These are phyloP conservation scores for Elongisporangium prolatum DNA, from an alignment of 352 stramenopile genomes.

Conservation along the genomic window DNA sequence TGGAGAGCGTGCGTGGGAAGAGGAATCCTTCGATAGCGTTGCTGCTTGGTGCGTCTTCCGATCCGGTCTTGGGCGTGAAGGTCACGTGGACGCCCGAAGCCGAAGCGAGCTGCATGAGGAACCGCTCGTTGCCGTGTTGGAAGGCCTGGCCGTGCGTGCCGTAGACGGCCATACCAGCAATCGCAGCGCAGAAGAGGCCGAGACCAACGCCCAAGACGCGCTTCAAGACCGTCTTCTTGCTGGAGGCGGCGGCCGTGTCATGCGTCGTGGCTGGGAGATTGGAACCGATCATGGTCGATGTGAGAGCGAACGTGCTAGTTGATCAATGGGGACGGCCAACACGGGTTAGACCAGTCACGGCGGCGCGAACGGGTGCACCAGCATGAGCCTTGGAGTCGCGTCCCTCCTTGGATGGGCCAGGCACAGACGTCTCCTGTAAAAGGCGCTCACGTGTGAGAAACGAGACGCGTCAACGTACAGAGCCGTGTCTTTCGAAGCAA, in stretches of 20 bases:
- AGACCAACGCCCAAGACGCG: too few species aligned
- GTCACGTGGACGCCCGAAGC: conserved; percentile 8
- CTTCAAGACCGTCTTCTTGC: too few species aligned
- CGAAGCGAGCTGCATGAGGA: conserved; percentile 6
- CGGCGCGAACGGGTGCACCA: too few species aligned
- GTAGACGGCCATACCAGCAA: conserved; percentile 1
- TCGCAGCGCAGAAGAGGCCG: too few species aligned
- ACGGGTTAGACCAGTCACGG: too few species aligned
- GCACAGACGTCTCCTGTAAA: neutral
- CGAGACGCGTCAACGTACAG: neutral
- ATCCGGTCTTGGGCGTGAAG: conserved; percentile 7
- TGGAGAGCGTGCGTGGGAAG: conserved; percentile 4
- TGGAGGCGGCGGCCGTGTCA: too few species aligned
- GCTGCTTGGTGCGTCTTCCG: neutral
- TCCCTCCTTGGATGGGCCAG: neutral
- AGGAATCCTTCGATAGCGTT: conserved; percentile 5
- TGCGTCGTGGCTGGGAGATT: too few species aligned
- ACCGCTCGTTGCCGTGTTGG: conserved; percentile 4
- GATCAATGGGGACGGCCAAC: too few species aligned
- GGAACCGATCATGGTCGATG: too few species aligned
- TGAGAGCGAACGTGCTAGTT: too few species aligned
- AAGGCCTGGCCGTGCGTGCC: conserved; percentile 7
- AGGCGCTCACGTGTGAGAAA: neutral
- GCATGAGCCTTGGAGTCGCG: too few species aligned
- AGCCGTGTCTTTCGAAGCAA: neutral